Base-by-base conservation (phyloP, 148 eudicot genomes). In the Rhododendron williamsianum region DNA sequence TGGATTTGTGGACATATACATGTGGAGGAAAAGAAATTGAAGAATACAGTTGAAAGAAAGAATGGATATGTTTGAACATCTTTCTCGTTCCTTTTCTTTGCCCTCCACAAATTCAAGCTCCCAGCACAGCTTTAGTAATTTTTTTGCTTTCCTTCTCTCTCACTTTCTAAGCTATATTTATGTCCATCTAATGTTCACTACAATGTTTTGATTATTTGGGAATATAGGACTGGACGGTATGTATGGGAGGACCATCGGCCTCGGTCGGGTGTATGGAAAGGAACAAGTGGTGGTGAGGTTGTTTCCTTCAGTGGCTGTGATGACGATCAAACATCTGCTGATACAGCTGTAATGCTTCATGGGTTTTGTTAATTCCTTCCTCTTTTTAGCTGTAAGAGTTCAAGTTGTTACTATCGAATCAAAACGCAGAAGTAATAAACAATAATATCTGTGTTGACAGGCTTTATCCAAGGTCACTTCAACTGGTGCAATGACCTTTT, bases 181-280 rank as follows among this genome's bases (percentile, higher is more conserved):
- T 79, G 60, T 81, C 7, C 27, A n/a, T 5, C 35, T 80, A 27
- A 69, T 23, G 51, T 80, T n/a, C 41, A 38, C 46, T 49, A 21
- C 30, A 43, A 63, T 78, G 77, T 48, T 79, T 85, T 77, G 49
- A 58, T 82, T 30, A 7, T 63, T 76, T 51, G 33, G 27, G 56
- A 15, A 80, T 60, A 72, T 83, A 92, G 93, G 90, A 89, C 76
- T 56, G 92, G 93, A 30, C 74, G 82, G 58, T 90, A 90, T 81
- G 83, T 63, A 76, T 92, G 94, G 94, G 92, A 92, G 82, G 94
- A 92, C 58, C 94, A 92, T 87, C 91, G 94, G 67, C 92, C 92
- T 60, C 86, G 30, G 81, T 84, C 94, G 36, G 94, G 92, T 18
- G 58, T 51, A 58, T 92, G 89, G 89, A 92, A 92, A 87, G 94